Conservation (phyloP, 2,329 filamentous ascomycete species). For the Fulvia fulva region DNA sequence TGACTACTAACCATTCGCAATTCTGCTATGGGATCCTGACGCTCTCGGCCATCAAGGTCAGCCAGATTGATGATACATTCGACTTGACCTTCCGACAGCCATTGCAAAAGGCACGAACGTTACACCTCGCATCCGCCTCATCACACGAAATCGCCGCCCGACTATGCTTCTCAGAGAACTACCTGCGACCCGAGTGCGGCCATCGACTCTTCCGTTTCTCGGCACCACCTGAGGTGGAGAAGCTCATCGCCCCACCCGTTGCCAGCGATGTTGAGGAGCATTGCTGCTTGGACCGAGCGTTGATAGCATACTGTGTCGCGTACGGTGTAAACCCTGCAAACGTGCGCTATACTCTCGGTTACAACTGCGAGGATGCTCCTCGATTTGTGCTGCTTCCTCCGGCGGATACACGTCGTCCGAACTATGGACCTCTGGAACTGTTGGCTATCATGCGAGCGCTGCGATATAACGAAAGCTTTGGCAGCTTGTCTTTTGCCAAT, state of each 20-base stretch:
- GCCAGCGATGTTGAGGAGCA: slow-evolving; percentile 56
- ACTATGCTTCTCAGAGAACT: slow-evolving; percentile 59
- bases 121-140: slow-evolving; percentile 61
- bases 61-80: slow-evolving; percentile 61
- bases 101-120: slow-evolving; percentile 50
- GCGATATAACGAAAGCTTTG: slow-evolving; percentile 67
- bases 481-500: slow-evolving; percentile 62
- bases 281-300: slow-evolving; percentile 59
- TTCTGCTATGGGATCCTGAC: slow-evolving; percentile 61
- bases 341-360: slow-evolving; percentile 60
- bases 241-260: slow-evolving; percentile 47
- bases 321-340: slow-evolving; percentile 65
- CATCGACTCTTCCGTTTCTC: slow-evolving; percentile 60
- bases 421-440: slow-evolving; percentile 61
- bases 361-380: slow-evolving; percentile 62
- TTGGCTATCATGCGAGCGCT: slow-evolving; percentile 66
- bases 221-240: slow-evolving; percentile 54
- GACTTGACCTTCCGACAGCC: slow-evolving; percentile 60
- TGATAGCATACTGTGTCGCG: slow-evolving; percentile 66
- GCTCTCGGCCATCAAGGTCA: slow-evolving; percentile 56
- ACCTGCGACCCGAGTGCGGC: slow-evolving; percentile 62
- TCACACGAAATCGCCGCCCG: slow-evolving; percentile 62
- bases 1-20: slow-evolving; percentile 45
- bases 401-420: slow-evolving; percentile 45
- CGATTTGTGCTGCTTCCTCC: slow-evolving; percentile 62